Evolutionary conservation across 2,329 filamentous ascomycete species (phyloP).

Genomic region (Pezicula neosporulosa): DNA sequence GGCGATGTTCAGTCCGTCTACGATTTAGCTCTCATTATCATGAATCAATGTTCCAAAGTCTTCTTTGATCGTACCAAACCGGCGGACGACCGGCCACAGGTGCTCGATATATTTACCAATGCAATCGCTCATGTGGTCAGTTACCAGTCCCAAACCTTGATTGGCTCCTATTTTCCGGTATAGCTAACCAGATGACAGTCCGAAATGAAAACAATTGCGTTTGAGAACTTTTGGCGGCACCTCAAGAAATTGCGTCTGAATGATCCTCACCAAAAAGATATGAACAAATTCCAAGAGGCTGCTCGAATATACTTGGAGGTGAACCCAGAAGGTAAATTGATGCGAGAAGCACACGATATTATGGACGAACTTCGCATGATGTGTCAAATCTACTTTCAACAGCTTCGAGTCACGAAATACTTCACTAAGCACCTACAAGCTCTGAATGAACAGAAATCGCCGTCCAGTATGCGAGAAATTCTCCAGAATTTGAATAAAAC

Average conservation of each 20-base stretch:
- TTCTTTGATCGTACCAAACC: constrained; percentile 36
- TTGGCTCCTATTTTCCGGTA: background rate
- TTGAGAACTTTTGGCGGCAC: constrained; percentile 31
- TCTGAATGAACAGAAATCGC: background rate
- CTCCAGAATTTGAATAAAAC: too few species aligned
- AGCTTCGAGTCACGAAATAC: background rate
- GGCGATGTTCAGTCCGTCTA: constrained; percentile 32
- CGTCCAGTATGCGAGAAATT: background rate
- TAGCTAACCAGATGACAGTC: constrained; percentile 21
- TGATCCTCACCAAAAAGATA: constrained; percentile 22
- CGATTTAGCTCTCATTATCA: constrained; percentile 35
- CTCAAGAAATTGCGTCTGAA: too few species aligned
- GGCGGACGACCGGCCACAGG: constrained; percentile 30
- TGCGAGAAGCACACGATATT: constrained; percentile 41
- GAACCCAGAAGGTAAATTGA: constrained; percentile 35
- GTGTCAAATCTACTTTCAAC: constrained; percentile 31
- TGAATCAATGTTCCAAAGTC: constrained; percentile 34
- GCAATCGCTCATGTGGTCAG: constrained; percentile 38
- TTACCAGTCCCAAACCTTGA: constrained; percentile 12
- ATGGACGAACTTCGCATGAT: constrained; percentile 44
- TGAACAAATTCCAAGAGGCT: constrained; percentile 13
- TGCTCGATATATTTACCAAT: constrained; percentile 38
- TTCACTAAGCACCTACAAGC: background rate
- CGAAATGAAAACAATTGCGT: constrained; percentile 35
- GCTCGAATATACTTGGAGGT: constrained; percentile 31